Conservation (phyloP, 495 filamentous ascomycete species). For the Penicillium canariense region DNA sequence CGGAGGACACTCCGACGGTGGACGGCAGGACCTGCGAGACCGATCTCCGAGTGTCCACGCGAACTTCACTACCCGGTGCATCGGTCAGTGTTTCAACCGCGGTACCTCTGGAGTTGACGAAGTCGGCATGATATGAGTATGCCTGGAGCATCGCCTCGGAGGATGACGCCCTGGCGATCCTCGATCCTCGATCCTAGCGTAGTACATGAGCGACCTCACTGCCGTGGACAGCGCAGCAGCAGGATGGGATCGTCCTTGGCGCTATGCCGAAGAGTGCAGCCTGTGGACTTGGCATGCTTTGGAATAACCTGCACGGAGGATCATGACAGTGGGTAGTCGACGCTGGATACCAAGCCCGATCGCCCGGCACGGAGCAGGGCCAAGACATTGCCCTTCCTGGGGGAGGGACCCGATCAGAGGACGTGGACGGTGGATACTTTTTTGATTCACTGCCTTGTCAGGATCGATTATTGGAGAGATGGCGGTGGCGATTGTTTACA, state of each 20-base stretch:
- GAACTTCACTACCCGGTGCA: too few relatives aligned
- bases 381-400: background rate
- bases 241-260: background rate
- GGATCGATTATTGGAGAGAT: too few relatives aligned
- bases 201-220: too few relatives aligned
- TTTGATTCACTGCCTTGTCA: background rate
- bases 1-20: background rate
- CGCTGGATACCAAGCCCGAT: slow-evolving; percentile 1
- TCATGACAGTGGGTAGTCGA: background rate
- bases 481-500: too few relatives aligned
- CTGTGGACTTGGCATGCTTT: slow-evolving; percentile 4
- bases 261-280: background rate
- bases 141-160: background rate
- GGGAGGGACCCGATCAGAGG: background rate
- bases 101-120: background rate
- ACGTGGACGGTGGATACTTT: background rate
- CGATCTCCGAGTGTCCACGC: background rate
- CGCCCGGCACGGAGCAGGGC: slow-evolving; percentile 4
- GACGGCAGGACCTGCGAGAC: too few relatives aligned
- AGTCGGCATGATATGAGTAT: background rate
- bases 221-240: too few relatives aligned
- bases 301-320: slow-evolving; percentile 5
- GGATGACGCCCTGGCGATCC: background rate
- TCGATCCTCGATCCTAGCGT: background rate
- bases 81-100: background rate